Evolutionary conservation across 208 protist species (phyloP), one percentile per base, ranked within the genome.

Genomic region (Wallacemonas collosoma): DNA sequence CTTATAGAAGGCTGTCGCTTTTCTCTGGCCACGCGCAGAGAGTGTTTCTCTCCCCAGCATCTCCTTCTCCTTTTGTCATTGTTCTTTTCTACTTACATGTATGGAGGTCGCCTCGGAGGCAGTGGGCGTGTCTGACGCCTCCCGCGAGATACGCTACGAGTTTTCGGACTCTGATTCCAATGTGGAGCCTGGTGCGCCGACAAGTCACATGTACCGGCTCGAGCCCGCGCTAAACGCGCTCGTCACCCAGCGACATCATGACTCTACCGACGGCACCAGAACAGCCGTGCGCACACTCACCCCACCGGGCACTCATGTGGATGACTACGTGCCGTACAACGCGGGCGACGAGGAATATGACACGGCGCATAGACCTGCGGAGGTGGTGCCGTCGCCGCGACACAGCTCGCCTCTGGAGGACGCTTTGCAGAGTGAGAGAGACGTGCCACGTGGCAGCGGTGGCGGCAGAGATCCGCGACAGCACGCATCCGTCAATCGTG

Each of bases 81-180:
- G 11, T n/a, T 57, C 45, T 50, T 50, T 1, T 50, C 45, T 50
- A 6, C 5, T n/a, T 57, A 38, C 53, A 57, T 57, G 53, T 17
- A 57, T 57, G 53, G 53, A 57, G 53, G 53, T 57, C 5, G 9
- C 1, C 26, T 35, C 53, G 0, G 15, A 57, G 14, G 53, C 26
- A 17, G 26, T 35, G 6, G 53, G 8, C 5, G 53, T 6, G 14
- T 35, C 53, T n/a, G 17, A 17, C 53, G 53, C 53, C 17, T 15
- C 53, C 0, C 53, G 53, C 5, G 53, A 57, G 14, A 36, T 57
- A 8, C 53, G 53, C 9, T 57, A 57, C 53, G 53, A 57, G 17
- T 57, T 57, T 17, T 57, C 53, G 15, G 53, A 57, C 53, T 38
- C 53, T 35, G 53, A 57, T 57, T 26, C 53, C 5, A 57, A 17